Evolutionary conservation across 805 yeast genomes (phyloP).

Genomic region (Diddensiella santjacobensis): DNA sequence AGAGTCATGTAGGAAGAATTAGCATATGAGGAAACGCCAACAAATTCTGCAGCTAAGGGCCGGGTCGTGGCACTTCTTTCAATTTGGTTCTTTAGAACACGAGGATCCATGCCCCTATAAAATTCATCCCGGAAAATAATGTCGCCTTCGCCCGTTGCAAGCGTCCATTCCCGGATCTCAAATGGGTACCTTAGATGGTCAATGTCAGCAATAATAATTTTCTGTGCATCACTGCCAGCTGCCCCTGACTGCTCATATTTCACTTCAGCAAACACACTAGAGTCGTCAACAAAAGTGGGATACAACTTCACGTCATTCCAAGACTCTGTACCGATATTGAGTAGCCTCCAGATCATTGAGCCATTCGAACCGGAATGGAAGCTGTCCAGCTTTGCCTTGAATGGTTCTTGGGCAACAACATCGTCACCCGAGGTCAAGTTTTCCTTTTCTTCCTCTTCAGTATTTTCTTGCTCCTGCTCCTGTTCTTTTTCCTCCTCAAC

Average conservation of each 20-base stretch:
- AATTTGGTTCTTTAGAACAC: neutral
- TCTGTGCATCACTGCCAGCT: neutral
- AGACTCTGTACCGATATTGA: neutral
- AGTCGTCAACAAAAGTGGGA: neutral
- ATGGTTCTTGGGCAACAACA: no score
- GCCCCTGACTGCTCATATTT: neutral
- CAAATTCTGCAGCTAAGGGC: neutral
- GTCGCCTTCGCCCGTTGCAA: neutral
- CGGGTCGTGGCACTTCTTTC: neutral
- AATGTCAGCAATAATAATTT: neutral
- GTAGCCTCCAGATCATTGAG: neutral
- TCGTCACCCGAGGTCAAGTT: neutral
- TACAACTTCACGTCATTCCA: neutral
- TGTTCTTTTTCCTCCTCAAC: neutral
- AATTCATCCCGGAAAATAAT: neutral
- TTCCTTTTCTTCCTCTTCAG: neutral
- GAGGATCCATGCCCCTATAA: neutral
- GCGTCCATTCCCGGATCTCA: neutral
- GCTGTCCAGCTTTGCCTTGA: neutral
- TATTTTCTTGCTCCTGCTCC: neutral
- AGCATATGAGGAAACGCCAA: neutral
- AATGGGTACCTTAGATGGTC: neutral
- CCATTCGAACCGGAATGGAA: neutral
- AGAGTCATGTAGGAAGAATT: neutral
- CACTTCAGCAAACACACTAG: neutral